phyloP scores from a whole-genome alignment of 345 rosid genomes.

The Ceriops tagal region DNA sequence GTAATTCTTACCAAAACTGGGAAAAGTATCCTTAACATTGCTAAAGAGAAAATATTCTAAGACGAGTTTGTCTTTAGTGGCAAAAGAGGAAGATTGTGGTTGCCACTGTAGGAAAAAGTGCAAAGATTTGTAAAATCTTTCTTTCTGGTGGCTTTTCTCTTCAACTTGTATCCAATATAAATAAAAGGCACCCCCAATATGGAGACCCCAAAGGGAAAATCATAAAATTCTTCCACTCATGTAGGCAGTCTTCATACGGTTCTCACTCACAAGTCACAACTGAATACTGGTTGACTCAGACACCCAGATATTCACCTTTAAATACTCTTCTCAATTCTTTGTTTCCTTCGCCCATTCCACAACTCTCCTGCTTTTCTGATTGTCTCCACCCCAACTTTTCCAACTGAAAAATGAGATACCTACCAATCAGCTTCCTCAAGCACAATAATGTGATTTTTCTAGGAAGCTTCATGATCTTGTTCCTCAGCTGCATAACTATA shows the following conservation, averaged over 20 bases:
- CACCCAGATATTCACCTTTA: conserved; percentile 44
- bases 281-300: conserved; percentile 56
- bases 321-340: conserved; percentile 41
- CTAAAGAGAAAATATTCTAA: conserved; percentile 29
- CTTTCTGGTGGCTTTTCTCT: conserved; percentile 52
- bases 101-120: conserved; percentile 77
- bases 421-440: conserved; percentile 33
- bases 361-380: conserved; percentile 26
- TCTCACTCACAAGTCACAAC: conserved; percentile 37
- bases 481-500: conserved; percentile 58
- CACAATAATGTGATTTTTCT: conserved; percentile 45
- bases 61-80: conserved; percentile 45
- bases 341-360: conserved; percentile 37
- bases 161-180: conserved; percentile 55
- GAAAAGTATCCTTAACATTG: conserved; percentile 35
- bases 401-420: conserved; percentile 35
- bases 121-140: conserved; percentile 76
- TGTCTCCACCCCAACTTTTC: conserved; percentile 16
- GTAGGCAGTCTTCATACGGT: conserved; percentile 67
- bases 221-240: conserved; percentile 53
- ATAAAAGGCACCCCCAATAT: conserved; percentile 31
- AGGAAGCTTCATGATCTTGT: conserved; percentile 54
- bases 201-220: conserved; percentile 36
- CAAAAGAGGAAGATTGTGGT: conserved; percentile 56
- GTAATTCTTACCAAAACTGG: conserved; percentile 25